phyloP scores from a whole-genome alignment of 306 rosid species.

The Glycine soja region DNA sequence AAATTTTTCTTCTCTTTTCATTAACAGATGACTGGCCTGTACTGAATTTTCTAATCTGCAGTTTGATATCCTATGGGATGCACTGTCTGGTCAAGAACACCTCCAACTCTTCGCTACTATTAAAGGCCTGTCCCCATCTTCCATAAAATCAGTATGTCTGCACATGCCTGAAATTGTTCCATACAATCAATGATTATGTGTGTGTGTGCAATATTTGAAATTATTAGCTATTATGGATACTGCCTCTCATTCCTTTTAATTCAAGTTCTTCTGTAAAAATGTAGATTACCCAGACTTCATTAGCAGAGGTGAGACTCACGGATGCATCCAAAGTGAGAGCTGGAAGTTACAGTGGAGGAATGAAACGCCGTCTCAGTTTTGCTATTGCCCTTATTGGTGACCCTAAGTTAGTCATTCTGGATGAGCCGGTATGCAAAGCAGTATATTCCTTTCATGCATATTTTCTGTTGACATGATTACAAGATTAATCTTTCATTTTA shows the following conservation, averaged over 20 bases:
- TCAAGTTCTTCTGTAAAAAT: conserved; percentile 44
- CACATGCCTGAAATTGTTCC: conserved; percentile 36
- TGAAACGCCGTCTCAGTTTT: conserved; percentile 93
- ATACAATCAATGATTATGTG: conserved; percentile 2
- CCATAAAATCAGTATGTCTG: conserved; percentile 67
- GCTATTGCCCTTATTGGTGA: conserved; percentile 91
- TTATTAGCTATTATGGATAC: too few species aligned
- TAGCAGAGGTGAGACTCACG: conserved; percentile 78
- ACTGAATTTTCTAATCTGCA: conserved; percentile 47
- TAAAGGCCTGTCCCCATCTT: conserved; percentile 75
- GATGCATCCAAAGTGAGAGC: conserved; percentile 80
- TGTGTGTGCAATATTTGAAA: not conserved
- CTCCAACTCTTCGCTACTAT: conserved; percentile 84
- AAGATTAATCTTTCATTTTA: conserved; percentile 39
- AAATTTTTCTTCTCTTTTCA: conserved; percentile 18
- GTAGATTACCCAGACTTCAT: conserved; percentile 64
- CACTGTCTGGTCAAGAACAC: conserved; percentile 80
- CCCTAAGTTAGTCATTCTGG: conserved; percentile 82
- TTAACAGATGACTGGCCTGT: conserved; percentile 21
- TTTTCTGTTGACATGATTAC: conserved; percentile 34
- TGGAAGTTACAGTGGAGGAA: conserved; percentile 95
- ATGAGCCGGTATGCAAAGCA: conserved; percentile 76
- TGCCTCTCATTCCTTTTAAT: conserved; percentile 26
- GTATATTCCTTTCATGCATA: conserved; percentile 27
- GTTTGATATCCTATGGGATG: conserved; percentile 96